Conservation (phyloP, 192 early-diverging fungal species). For the Globomyces pollinis-pini region DNA sequence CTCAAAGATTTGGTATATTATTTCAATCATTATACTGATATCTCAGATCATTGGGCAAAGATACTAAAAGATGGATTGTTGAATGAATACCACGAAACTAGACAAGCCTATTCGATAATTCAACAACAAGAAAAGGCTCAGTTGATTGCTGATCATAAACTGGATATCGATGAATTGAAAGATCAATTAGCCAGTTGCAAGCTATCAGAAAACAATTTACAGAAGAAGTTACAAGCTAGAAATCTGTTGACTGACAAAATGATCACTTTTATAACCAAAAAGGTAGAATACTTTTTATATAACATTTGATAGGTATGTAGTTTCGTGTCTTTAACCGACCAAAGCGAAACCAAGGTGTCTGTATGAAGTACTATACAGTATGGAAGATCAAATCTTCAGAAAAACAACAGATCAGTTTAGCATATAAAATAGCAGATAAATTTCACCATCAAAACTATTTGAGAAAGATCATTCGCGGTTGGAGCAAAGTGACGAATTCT, state of each 20-base stretch:
- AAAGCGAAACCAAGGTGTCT: neutral
- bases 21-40: too few species aligned
- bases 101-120: neutral
- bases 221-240: neutral
- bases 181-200: too few species aligned
- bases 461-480: neutral
- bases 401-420: neutral
- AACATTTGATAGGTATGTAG: neutral
- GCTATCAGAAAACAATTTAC: neutral
- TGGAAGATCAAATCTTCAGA: neutral
- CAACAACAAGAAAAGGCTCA: neutral
- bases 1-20: neutral
- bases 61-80: neutral
- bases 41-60: neutral
- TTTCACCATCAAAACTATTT: neutral
- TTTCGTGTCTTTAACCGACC: neutral
- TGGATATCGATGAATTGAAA: neutral
- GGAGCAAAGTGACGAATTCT: neutral
- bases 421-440: neutral
- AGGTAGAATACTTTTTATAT: neutral
- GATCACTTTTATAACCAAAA: neutral
- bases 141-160: neutral
- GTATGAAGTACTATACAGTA: neutral
- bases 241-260: neutral
- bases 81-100: neutral